Evolutionary conservation across 2,329 filamentous ascomycete species (phyloP).

Genomic region (Colletotrichum limetticola): DNA sequence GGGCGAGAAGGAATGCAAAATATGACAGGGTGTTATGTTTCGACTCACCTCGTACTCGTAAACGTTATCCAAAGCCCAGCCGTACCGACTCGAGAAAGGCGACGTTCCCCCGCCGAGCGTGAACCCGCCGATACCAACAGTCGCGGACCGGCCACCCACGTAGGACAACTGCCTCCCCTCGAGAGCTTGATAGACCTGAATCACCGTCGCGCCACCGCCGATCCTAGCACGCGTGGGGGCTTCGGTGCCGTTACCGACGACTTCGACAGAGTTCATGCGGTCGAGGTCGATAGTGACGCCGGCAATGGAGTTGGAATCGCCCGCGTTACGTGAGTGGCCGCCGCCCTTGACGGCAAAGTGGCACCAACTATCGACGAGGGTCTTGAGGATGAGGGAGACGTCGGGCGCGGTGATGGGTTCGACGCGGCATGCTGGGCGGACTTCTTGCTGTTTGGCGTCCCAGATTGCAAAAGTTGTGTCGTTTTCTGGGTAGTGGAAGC

Average conservation of each 20-base stretch:
- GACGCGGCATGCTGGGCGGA: constrained; percentile 33
- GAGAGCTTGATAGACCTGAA: constrained; percentile 40
- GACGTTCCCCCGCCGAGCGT: constrained; percentile 42
- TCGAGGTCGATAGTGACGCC: constrained; percentile 47
- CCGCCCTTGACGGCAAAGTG: constrained; percentile 36
- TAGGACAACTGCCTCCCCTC: constrained; percentile 34
- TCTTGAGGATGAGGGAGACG: constrained; percentile 14
- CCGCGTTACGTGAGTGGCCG: constrained; percentile 19
- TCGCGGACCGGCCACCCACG: constrained; percentile 28
- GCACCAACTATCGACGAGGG: constrained; percentile 28
- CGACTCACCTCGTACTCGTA: constrained; percentile 31
- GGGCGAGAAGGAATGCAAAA: no score
- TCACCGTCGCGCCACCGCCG: neutral
- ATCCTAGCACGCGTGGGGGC: neutral
- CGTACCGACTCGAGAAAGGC: constrained; percentile 43
- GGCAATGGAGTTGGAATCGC: constrained; percentile 42
- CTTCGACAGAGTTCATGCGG: constrained; percentile 39
- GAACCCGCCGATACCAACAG: constrained; percentile 34
- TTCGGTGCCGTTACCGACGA: neutral
- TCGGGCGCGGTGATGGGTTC: constrained; percentile 27
- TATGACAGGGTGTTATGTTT: neutral
- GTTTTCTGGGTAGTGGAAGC: neutral
- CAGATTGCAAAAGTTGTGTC: constrained; percentile 34
- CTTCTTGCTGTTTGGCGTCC: constrained; percentile 37
- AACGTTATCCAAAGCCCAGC: constrained; percentile 40